Evolutionary conservation across 2,329 filamentous ascomycete genomes (phyloP), one percentile per base, ranked within the genome.

Genomic region (Diplocarpon mali): DNA sequence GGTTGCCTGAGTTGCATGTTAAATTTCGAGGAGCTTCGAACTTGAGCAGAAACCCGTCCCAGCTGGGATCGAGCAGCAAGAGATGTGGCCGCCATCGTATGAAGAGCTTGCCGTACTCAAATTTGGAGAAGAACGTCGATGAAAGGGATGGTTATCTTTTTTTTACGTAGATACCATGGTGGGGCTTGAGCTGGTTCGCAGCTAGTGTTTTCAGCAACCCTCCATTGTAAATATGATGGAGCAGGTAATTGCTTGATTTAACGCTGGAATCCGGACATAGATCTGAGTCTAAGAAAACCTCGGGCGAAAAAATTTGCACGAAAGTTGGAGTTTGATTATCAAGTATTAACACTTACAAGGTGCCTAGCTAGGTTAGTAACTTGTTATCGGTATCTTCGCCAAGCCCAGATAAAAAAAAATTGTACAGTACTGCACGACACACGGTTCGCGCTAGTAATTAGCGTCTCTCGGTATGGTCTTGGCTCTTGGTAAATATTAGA

Each of bases 81-180:
- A 39, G 47, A 46, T 42, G 53, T 52, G 40, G 51, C 44, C 40
- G 52, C 55, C 58, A 60, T 60, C 32, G 38, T 46, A 39, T 17
- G 32, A 40, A 29, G 24, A 38, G 29, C 34, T 51, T 31, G 16
- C 13, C 16, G 35, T 43, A 34, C 31, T 38, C 16, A 14, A 38
- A 46, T 27, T n/a, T 36, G 10, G 31, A 42, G 35, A 24, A 16
- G 28, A 48, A 51, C 43, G 48, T 50, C 49, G 50, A 47, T 49
- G 40, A 49, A n/a, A 41, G 40, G 35, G 27, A 27, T n/a, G 16
- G 27, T 38, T 35, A 11, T 15, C 34, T 35, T 29, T 46, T 12
- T 38, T 30, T 29, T n/a, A 20, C 31, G 17, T 24, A 39, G 43
- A 29, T 20, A 14, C 15, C 32, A 30, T 54, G 49, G 53, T 38